phyloP scores from a whole-genome alignment of 2,329 filamentous ascomycete species.

The Aureobasidium mangrovei region DNA sequence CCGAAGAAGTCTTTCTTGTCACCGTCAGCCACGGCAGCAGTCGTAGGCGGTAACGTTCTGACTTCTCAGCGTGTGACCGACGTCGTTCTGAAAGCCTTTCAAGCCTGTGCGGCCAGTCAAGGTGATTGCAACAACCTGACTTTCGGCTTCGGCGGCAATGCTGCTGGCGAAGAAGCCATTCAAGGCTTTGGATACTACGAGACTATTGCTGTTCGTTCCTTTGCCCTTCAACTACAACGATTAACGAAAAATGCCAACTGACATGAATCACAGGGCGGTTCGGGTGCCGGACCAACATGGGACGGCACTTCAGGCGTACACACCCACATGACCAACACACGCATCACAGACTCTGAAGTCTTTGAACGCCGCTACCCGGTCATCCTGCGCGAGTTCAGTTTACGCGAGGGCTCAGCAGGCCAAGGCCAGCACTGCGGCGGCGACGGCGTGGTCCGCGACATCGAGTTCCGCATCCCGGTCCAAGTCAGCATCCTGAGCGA shows the following conservation, averaged over 20 bases:
- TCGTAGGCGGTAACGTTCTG: conserved; percentile 75
- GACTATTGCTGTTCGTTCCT: conserved; percentile 51
- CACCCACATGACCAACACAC: conserved; percentile 78
- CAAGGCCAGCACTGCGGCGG: conserved; percentile 60
- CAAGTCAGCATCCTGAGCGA: conserved; percentile 74
- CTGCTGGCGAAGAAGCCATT: conserved; percentile 48
- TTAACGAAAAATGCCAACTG: too few relatives aligned
- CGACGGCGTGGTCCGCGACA: conserved; percentile 67
- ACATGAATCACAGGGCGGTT: conserved; percentile 45
- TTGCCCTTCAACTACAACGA: too few relatives aligned
- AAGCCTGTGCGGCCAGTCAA: conserved; percentile 68
- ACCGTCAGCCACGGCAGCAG: conserved; percentile 66
- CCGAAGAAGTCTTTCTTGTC: conserved; percentile 62
- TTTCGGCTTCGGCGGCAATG: conserved; percentile 57
- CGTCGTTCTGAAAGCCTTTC: conserved; percentile 72
- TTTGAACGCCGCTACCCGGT: conserved; percentile 72
- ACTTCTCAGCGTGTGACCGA: conserved; percentile 74
- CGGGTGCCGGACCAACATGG: conserved; percentile 64
- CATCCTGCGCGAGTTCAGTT: conserved; percentile 58
- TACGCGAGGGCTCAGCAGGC: conserved; percentile 56
- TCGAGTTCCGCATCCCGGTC: conserved; percentile 70
- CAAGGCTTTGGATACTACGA: conserved; percentile 82
- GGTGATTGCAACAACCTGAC: conserved; percentile 80
- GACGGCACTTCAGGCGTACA: conserved; percentile 69
- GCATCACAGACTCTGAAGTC: conserved; percentile 72